phyloP scores from a whole-genome alignment of 208 protist species.

The Sergeia podlipaevii region DNA sequence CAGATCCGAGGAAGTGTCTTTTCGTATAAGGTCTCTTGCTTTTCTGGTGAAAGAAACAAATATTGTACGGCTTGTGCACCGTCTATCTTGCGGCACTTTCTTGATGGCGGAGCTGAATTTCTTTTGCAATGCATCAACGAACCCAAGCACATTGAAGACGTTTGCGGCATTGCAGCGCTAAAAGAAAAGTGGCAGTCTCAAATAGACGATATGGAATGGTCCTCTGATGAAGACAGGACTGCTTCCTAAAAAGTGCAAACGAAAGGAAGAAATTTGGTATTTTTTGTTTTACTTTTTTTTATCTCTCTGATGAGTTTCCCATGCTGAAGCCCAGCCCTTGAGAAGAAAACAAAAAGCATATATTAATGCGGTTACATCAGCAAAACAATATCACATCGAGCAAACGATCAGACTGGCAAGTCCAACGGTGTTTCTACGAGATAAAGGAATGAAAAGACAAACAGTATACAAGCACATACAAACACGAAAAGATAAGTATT shows the following conservation, averaged over 20 bases:
- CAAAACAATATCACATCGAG: background rate
- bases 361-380: background rate
- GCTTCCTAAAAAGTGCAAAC: background rate
- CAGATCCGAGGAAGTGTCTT: conserved; percentile 89
- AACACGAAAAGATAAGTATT: too few species aligned
- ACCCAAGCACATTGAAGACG: conserved; percentile 70
- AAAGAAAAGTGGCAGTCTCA: conserved; percentile 44
- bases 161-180: conserved; percentile 68
- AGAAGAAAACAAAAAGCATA: background rate
- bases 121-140: conserved; percentile 89
- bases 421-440: too few species aligned
- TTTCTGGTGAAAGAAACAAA: conserved; percentile 76
- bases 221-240: background rate
- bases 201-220: conserved; percentile 17
- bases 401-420: background rate
- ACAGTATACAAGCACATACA: too few species aligned
- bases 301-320: too few species aligned
- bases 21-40: conserved; percentile 51
- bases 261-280: background rate
- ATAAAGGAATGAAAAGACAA: too few species aligned
- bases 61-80: conserved; percentile 94
- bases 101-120: conserved; percentile 76
- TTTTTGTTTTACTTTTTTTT: too few species aligned
- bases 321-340: too few species aligned
- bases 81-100: conserved; percentile 70